phyloP scores from a whole-genome alignment of 179 eudicot species.

The Amaranthus tricolor region DNA sequence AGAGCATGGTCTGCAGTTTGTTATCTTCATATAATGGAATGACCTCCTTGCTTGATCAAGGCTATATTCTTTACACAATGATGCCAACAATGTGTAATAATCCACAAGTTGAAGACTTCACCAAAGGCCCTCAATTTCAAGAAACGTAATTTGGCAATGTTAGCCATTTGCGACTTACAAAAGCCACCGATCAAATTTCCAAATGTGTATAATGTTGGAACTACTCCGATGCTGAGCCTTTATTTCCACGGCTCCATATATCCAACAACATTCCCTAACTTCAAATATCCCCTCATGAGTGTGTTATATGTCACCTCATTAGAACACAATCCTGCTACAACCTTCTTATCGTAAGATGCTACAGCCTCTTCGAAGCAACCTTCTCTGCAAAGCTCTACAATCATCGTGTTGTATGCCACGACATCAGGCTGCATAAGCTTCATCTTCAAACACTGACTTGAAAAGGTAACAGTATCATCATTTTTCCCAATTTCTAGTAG shows the following conservation, averaged over 20 bases:
- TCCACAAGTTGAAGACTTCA: conserved; percentile 34
- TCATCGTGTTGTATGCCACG: conserved; percentile 40
- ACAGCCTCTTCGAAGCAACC: conserved; percentile 52
- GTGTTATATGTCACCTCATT: conserved; percentile 41
- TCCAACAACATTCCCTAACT: conserved; percentile 35
- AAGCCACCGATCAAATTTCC: conserved; percentile 56
- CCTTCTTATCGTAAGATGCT: conserved; percentile 46
- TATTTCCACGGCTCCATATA: conserved; percentile 60
- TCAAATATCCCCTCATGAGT: conserved; percentile 55
- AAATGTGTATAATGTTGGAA: conserved; percentile 44
- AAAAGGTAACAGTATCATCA: conserved; percentile 57
- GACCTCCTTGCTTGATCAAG: conserved; percentile 56
- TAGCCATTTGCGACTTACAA: conserved; percentile 55
- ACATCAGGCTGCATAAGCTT: conserved; percentile 44
- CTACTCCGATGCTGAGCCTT: conserved; percentile 27
- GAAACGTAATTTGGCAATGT: conserved; percentile 72
- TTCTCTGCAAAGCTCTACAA: conserved; percentile 60
- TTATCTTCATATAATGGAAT: conserved; percentile 51
- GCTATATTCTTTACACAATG: conserved; percentile 61
- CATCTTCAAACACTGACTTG: conserved; percentile 36
- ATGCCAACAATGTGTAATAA: conserved; percentile 55
- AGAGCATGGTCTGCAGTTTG: conserved; percentile 50
- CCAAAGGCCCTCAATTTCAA: conserved; percentile 44
- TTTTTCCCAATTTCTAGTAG: conserved; percentile 55
- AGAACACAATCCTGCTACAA: conserved; percentile 26